A percentile compares a stretch with the other conserved stretches of the same genome.
Evolutionary conservation across 208 protist genomes (phyloP).

Genomic region (Jaenimonas drosophilae): DNA sequence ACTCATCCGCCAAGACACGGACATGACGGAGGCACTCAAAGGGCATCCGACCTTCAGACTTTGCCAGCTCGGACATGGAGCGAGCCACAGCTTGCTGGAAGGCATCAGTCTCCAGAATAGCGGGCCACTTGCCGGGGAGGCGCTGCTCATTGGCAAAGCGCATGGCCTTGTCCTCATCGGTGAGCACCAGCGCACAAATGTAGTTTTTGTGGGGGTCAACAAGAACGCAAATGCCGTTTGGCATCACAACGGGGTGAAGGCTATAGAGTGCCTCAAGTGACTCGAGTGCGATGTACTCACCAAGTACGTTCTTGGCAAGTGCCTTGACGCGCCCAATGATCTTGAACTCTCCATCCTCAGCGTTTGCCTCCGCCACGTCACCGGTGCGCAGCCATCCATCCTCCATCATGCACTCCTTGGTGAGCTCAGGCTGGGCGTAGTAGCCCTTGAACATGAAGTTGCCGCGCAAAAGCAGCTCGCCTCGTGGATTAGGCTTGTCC

Average conservation of each 20-base stretch:
- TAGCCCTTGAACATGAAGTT: constrained; percentile 80
- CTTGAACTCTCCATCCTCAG: constrained; percentile 19
- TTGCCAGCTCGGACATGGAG: constrained; percentile 23
- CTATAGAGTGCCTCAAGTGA: constrained; percentile 62
- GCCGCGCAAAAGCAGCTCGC: constrained; percentile 81
- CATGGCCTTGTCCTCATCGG: constrained; percentile 44
- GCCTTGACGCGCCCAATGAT: constrained; percentile 86
- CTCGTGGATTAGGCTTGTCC: constrained; percentile 63
- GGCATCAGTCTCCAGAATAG: constrained; percentile 11
- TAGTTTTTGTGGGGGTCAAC: constrained; percentile 44
- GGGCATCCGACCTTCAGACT: constrained; percentile 36
- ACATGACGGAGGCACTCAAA: constrained; percentile 58
- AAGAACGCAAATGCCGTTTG: constrained; percentile 61
- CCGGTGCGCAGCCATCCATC: constrained; percentile 87
- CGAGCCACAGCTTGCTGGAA: constrained; percentile 26
- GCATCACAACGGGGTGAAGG: constrained; percentile 25
- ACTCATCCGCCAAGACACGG: constrained; percentile 58
- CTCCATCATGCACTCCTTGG: constrained; percentile 43
- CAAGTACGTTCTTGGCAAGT: constrained; percentile 76
- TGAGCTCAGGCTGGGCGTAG: constrained; percentile 72
- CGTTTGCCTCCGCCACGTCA: constrained; percentile 70
- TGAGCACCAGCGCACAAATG: constrained; percentile 55
- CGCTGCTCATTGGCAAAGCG: constrained; percentile 26
- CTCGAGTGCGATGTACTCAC: constrained; percentile 88
- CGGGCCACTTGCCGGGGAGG: constrained; percentile 20